Evolutionary conservation across 2,329 filamentous ascomycete genomes (phyloP), one percentile per base, ranked within the genome.

Genomic region (Penicillium italicum): DNA sequence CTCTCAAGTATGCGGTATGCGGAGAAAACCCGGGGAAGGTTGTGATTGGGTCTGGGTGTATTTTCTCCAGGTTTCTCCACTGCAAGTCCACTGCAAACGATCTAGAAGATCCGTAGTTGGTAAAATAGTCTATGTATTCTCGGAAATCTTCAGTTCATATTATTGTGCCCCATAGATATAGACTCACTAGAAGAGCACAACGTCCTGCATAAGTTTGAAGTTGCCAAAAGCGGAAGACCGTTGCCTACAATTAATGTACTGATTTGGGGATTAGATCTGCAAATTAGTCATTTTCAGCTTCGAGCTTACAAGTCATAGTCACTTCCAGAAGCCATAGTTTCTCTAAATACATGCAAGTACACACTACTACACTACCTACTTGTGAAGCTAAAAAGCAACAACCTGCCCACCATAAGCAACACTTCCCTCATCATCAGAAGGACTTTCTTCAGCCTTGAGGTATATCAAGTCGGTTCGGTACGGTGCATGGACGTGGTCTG

Each of bases 381-480:
- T n/a, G 4, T 12, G 10, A 24, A 43, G 18, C 31, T 30, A 16
- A 16, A 43, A 26, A 28, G 38, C 36, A 43, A 60, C 37, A 28
- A 55, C 36, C 40, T 60, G 48, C 4, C 57, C 50, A 48, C 55
- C 46, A 34, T 46, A 37, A 41, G 46, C n/a, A 20, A 41, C n/a
- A 8, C n/a, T n/a, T n/a, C n/a, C n/a, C n/a, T n/a, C n/a, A n/a
- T n/a, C n/a, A n/a, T n/a, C n/a, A n/a, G n/a, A n/a, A n/a, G n/a
- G n/a, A n/a, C n/a, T n/a, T n/a, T n/a, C n/a, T n/a, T n/a, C n/a
- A n/a, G n/a, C n/a, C n/a, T n/a, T n/a, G n/a, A n/a, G n/a, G n/a
- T n/a, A n/a, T n/a, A n/a, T n/a, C n/a, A n/a, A n/a, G n/a, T n/a
- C n/a, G n/a, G n/a, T n/a, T n/a, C n/a, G n/a, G n/a, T n/a, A n/a